Base-by-base conservation (phyloP, 192 early-diverging fungal species). In the Thoreauomyces humboldtii region DNA sequence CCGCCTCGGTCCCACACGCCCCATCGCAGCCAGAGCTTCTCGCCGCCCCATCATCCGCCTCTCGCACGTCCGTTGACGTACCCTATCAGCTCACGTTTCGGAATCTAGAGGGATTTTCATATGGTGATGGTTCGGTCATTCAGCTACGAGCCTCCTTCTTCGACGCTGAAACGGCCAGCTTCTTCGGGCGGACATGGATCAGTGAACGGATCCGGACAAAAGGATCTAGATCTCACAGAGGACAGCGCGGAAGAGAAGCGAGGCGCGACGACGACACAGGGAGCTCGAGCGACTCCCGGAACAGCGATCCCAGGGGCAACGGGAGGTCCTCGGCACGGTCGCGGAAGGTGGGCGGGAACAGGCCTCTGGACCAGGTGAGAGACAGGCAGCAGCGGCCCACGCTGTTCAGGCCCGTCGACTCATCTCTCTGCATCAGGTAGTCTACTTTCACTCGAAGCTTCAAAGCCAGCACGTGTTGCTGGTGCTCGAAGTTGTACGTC, bases 371-470 rank as follows among this genome's bases (percentile, higher is more conserved):
- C 25, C 50, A 52, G 50, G 50, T 52, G 50, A 27, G 50, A 7
- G 29, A 25, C 21, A 9, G 17, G 25, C 44, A 27, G 32, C 25
- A 22, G 25, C 25, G 47, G 12, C 7, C 9, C 25, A 19, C 22
- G 15, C 22, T 19, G 7, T 7, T 9, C 12, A 19, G 22, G 7
- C 25, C 47, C 22, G 19, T 52, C 14, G 25, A 52, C 22, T 24
- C 15, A 9, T 19, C 7, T 7, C 25, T 6, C 27, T 27, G 50
- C 50, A 7, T 15, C 46, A 78, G 73, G 24, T 45, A 24, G 29
- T 75, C 9, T 76, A 65, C 58, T 63, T 80, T 37, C 78, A 80
- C 36, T 72, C 72, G n/a, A 59, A 34, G 21, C 14, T 64, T 4
- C 53, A 32, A 5, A 70, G 68, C 65, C 32, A 55, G 19, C 36